Evolutionary conservation across 192 early-diverging fungal species (phyloP), one percentile per base, ranked within the genome.

Genomic region (Entomortierella lignicola): DNA sequence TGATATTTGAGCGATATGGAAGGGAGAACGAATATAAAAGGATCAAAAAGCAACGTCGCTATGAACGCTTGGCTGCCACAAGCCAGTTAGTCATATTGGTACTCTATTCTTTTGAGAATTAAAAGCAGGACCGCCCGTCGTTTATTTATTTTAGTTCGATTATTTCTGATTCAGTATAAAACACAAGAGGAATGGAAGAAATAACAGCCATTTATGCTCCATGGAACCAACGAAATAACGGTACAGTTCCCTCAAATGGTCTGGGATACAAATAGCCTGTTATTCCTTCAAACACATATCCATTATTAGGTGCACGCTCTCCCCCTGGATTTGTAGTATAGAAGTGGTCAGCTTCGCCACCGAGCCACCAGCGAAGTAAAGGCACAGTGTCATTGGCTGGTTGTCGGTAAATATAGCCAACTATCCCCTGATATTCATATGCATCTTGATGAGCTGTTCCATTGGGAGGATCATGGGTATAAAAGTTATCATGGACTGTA

Each of bases 161-260:
- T n/a, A n/a, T n/a, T n/a, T n/a, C n/a, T n/a, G n/a, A n/a, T n/a
- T n/a, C n/a, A n/a, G n/a, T n/a, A n/a, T n/a, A n/a, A n/a, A n/a
- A n/a, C n/a, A n/a, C n/a, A n/a, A n/a, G n/a, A n/a, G n/a, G n/a
- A n/a, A n/a, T n/a, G n/a, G n/a, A n/a, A n/a, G n/a, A n/a, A n/a
- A n/a, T n/a, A n/a, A n/a, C n/a, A n/a, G n/a, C n/a, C n/a, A n/a
- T n/a, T n/a, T n/a, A n/a, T n/a, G n/a, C n/a, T n/a, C n/a, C n/a
- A 37, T 37, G 34, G 10, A 37, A 50, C 66, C 66, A 68, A n/a
- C 57, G 57, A 37, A 60, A 69, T 1, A 69, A 31, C 29, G 56
- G 67, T 54, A 43, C 21, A 5, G 67, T 69, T 8, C 56, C 67
- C 13, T 69, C 50, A 42, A 54, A 32, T 27, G 67, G 57, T 8